These are phyloP conservation scores for Neoboletus brunneissimus DNA, from an alignment of 768 basidiomycete species.

Conservation along the genomic window DNA sequence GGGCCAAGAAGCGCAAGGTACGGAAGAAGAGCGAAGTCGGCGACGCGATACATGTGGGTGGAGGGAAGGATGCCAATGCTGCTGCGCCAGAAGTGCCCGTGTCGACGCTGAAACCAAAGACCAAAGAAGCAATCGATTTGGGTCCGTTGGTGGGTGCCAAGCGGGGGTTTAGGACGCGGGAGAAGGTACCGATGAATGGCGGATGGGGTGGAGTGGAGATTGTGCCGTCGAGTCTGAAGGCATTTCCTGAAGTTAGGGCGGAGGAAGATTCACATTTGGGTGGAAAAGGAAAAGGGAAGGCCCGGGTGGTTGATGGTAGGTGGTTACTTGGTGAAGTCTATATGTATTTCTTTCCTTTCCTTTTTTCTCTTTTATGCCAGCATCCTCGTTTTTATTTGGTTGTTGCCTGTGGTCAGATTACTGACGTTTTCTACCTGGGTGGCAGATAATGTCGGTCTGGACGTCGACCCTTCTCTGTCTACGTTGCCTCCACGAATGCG, in stretches of 20 bases:
- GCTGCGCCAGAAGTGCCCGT: background rate
- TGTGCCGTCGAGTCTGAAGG: slow-evolving; percentile 31
- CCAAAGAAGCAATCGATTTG: slow-evolving; percentile 39
- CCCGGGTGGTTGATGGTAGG: slow-evolving; percentile 23
- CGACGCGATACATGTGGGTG: slow-evolving; percentile 27
- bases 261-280: slow-evolving; percentile 7
- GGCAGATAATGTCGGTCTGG: slow-evolving; percentile 12
- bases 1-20: slow-evolving; percentile 20
- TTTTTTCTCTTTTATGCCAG: background rate
- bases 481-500: slow-evolving; percentile 64
- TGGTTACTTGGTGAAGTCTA: background rate
- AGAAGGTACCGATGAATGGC: slow-evolving; percentile 52
- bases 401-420: background rate
- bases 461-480: slow-evolving; percentile 12
- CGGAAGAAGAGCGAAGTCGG: slow-evolving; percentile 22
- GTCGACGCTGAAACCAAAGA: background rate
- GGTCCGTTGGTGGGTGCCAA: slow-evolving; percentile 62
- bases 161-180: slow-evolving; percentile 61
- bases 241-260: slow-evolving; percentile 13
- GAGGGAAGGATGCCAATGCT: background rate
- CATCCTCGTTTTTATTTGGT: background rate
- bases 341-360: background rate
- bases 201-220: slow-evolving; percentile 67
- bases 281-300: slow-evolving; percentile 21
- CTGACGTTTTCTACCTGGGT: background rate